These are phyloP conservation scores for Colletotrichum cordylinicola DNA, from an alignment of 2,329 filamentous ascomycete species.

Conservation along the genomic window DNA sequence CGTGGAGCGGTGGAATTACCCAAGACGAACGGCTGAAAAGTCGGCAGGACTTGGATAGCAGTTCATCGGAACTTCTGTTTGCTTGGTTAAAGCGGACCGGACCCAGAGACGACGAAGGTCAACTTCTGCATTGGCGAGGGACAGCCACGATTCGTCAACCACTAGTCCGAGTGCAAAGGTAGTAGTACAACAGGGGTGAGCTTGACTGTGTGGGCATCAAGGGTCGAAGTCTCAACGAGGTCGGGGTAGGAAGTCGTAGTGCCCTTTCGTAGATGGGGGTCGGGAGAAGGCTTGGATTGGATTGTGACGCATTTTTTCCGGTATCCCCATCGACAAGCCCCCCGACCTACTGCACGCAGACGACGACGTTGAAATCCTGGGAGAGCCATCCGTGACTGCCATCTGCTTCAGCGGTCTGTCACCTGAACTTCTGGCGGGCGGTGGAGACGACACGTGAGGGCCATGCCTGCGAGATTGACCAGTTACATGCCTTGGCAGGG, in stretches of 20 bases:
- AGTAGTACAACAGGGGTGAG: background rate
- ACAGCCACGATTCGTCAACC: background rate
- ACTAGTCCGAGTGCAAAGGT: background rate
- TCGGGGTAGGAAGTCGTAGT: background rate
- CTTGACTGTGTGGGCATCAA: background rate
- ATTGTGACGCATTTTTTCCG: background rate
- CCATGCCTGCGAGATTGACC: background rate
- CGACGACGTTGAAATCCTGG: background rate
- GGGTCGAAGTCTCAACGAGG: background rate
- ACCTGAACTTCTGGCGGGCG: background rate
- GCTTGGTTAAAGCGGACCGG: background rate
- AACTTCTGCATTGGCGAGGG: background rate
- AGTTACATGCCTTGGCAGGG: conserved; percentile 6
- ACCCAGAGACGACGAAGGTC: background rate
- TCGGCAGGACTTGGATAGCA: background rate
- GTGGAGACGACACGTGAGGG: conserved; percentile 6
- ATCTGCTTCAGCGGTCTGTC: background rate
- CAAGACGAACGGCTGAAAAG: background rate
- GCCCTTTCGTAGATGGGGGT: background rate
- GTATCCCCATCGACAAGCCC: background rate
- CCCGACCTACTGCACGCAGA: background rate
- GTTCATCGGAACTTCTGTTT: background rate
- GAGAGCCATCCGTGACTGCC: background rate
- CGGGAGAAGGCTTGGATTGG: background rate
- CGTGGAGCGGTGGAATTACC: background rate